Base-by-base conservation (phyloP, 2,329 filamentous ascomycete genomes). In the Pseudohalonectria lignicola region DNA sequence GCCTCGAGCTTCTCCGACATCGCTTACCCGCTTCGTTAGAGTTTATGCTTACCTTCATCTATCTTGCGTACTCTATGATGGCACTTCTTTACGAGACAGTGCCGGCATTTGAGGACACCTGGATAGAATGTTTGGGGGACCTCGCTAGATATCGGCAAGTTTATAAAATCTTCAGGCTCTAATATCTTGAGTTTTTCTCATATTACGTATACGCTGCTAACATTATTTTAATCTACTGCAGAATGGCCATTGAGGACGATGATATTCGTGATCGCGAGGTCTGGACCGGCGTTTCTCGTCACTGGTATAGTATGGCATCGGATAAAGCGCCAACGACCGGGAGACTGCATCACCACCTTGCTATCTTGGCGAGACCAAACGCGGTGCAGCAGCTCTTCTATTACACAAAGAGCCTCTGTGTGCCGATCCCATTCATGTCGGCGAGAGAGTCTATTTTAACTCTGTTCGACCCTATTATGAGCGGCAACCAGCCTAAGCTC, bases 81-180 rank as follows among this genome's bases (percentile, higher is more conserved):
- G 82, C 85, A 0, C 59, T 95, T 0, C 59, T 95, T 0, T 83
- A 87, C 42, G 90, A 96, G 49, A 94, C 85, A 0, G 85, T 94
- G 0, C 79, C 83, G 0, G 69, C 74, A 0, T 95, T 94, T 46
- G 74, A 83, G 37, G 83, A 92, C 41, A 94, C 85, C 0, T 96
- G 90, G 90, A 85, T 94, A 7, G 90, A 95, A 47, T 95, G 88
- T 38, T 62, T 96, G 0, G 90, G 88, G 0, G 88, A 96, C 51
- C 60, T 96, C 0, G 82, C 81, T 0, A 68, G 88, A 16, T 95
- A 93, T 31, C 56, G 71, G 23, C 12, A 26, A 7, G 12, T 26
- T 7, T 7, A 26, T 26, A 26, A 26, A 26, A n/a, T n/a, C n/a
- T n/a, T n/a, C n/a, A n/a, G n/a, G n/a, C n/a, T n/a, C n/a, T n/a